phyloP scores from a whole-genome alignment of 2,329 filamentous ascomycete genomes.

The Camptophora hylomeconis region DNA sequence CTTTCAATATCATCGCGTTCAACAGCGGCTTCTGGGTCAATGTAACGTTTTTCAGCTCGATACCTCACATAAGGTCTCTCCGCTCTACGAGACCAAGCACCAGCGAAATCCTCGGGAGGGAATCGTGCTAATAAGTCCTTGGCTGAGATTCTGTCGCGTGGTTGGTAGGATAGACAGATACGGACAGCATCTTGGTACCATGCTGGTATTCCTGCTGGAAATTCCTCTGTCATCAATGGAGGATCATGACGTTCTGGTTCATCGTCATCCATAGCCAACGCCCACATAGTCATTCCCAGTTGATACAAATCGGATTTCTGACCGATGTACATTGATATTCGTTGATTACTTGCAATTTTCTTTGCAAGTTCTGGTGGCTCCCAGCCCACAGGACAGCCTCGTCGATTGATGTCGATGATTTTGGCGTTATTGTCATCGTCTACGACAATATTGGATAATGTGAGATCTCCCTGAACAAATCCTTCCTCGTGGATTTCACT shows the following conservation, averaged over 20 bases:
- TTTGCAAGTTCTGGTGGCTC: constrained; percentile 83
- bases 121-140: constrained; percentile 58
- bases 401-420: constrained; percentile 95
- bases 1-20: constrained; percentile 17
- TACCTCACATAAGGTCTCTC: constrained; percentile 9
- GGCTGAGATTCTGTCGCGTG: constrained; percentile 60
- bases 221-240: constrained; percentile 47
- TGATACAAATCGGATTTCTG: constrained; percentile 96
- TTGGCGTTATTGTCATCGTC: constrained; percentile 73
- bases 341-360: constrained; percentile 75
- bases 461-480: constrained; percentile 96
- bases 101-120: constrained; percentile 38
- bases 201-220: constrained; percentile 53
- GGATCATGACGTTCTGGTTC: constrained; percentile 72
- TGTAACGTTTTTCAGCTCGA: constrained; percentile 13
- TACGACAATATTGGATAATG: constrained; percentile 91
- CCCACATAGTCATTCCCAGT: constrained; percentile 94
- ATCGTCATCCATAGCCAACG: constrained; percentile 72
- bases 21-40: constrained; percentile 16
- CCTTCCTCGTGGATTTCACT: constrained; percentile 90
- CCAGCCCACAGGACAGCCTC: constrained; percentile 96
- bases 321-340: constrained; percentile 93
- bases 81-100: too few species aligned
- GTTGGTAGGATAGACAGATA: constrained; percentile 62
- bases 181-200: constrained; percentile 69